Conservation (phyloP, 495 filamentous ascomycete species). For the Neurospora discreta region DNA sequence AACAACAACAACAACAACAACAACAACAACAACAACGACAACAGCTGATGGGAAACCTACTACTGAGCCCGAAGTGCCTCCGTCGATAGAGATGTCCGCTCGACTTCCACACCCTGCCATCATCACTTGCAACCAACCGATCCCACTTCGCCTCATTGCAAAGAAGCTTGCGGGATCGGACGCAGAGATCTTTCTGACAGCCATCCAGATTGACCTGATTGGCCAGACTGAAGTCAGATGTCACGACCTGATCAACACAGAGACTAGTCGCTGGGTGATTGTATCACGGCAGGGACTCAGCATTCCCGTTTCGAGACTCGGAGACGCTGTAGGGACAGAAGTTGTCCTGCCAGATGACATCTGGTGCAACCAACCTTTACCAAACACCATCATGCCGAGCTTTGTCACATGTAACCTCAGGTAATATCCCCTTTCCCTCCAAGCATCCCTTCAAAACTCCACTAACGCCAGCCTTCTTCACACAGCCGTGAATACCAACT, state of each 20-base stretch:
- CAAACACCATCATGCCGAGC: slow-evolving; percentile 72
- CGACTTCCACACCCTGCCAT: slow-evolving; percentile 82
- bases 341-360: slow-evolving; percentile 50
- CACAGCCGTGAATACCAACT: slow-evolving; percentile 61
- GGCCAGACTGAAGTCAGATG: slow-evolving; percentile 69
- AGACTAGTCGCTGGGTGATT: slow-evolving; percentile 58
- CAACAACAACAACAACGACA: not conserved
- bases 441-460: not conserved
- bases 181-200: slow-evolving; percentile 60
- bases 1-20: not conserved
- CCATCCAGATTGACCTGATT: slow-evolving; percentile 69
- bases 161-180: slow-evolving; percentile 56
- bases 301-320: slow-evolving; percentile 46
- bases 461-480: not conserved
- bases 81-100: slow-evolving; percentile 55
- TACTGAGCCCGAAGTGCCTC: slow-evolving; percentile 12
- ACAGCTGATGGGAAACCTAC: not conserved
- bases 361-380: slow-evolving; percentile 61
- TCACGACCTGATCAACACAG: slow-evolving; percentile 54
- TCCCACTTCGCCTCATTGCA: slow-evolving; percentile 71
- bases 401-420: slow-evolving; percentile 85
- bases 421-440: slow-evolving; percentile 1
- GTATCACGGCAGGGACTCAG: slow-evolving; percentile 53
- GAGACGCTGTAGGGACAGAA: slow-evolving; percentile 53
- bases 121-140: slow-evolving; percentile 72